phyloP scores from a whole-genome alignment of 2,329 filamentous ascomycete species.

The Lachnellula hyalina region DNA sequence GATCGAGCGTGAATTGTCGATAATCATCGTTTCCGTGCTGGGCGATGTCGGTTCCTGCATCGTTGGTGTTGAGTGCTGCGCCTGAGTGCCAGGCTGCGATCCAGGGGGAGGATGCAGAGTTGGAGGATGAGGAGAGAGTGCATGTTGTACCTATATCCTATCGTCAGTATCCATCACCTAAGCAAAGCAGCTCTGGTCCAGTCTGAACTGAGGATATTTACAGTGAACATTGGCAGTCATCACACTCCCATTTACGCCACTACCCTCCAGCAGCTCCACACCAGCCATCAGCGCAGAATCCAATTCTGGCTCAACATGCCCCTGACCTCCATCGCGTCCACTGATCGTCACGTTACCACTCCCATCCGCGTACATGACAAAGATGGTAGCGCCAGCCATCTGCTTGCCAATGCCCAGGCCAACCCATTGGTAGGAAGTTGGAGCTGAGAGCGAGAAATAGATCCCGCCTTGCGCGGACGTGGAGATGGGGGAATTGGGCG shows the following conservation, averaged over 20 bases:
- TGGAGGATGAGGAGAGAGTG: slow-evolving; percentile 11
- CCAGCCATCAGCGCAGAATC: slow-evolving; percentile 36
- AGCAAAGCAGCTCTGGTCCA: no score
- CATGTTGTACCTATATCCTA: slow-evolving; percentile 21
- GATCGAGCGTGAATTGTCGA: slow-evolving; percentile 22
- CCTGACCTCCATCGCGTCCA: slow-evolving; percentile 39
- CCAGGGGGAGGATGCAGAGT: slow-evolving; percentile 20
- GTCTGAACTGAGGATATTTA: slow-evolving; percentile 21
- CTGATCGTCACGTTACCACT: slow-evolving; percentile 51
- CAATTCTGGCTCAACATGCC: slow-evolving; percentile 39
- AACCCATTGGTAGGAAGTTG: slow-evolving; percentile 49
- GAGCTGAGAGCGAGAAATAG: slow-evolving; percentile 52
- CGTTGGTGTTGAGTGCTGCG: slow-evolving; percentile 17
- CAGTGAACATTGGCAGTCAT: slow-evolving; percentile 55
- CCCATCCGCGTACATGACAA: slow-evolving; percentile 50
- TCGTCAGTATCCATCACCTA: no score
- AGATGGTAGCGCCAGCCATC: slow-evolving; percentile 54
- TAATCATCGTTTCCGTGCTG: slow-evolving; percentile 15
- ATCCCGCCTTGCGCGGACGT: slow-evolving; percentile 47
- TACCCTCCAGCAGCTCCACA: slow-evolving; percentile 46
- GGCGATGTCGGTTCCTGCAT: slow-evolving; percentile 11
- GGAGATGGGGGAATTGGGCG: slow-evolving; percentile 35
- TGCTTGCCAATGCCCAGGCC: slow-evolving; percentile 49
- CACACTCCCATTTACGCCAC: slow-evolving; percentile 46
- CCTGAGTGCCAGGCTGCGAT: slow-evolving; percentile 28